phyloP scores from a whole-genome alignment of 2,329 filamentous ascomycete species.

The Arthroderma sp. region DNA sequence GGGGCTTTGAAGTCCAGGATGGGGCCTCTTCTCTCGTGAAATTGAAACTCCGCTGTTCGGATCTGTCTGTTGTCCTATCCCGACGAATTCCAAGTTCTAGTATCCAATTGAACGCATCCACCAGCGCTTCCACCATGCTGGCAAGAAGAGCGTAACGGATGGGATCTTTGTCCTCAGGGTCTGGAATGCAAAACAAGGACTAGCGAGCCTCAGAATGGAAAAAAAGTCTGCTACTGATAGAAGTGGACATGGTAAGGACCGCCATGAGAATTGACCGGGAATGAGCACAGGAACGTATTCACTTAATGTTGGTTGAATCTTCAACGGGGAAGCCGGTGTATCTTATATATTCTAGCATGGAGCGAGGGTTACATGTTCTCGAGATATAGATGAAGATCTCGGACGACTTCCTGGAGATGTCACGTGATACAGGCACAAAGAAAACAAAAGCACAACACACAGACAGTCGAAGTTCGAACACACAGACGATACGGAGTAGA shows the following conservation, averaged over 20 bases:
- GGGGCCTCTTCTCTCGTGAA: constrained; percentile 5
- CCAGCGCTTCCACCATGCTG: constrained; percentile 13
- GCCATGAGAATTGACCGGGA: no score
- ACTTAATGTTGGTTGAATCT: no score
- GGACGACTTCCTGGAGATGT: no score
- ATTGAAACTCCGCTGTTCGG: constrained; percentile 4
- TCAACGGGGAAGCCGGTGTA: constrained; percentile 44
- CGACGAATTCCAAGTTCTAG: constrained; percentile 12
- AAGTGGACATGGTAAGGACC: constrained; percentile 3
- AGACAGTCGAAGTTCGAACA: no score
- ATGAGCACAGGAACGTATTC: no score
- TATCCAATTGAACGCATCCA: constrained; percentile 15
- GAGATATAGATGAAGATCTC: no score
- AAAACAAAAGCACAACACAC: no score
- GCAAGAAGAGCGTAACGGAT: constrained; percentile 18
- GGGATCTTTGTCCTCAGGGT: constrained; percentile 17
- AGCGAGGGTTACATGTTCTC: no score
- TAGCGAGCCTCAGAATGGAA: constrained; percentile 15
- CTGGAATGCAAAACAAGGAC: constrained; percentile 13
- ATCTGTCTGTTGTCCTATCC: constrained; percentile 4
- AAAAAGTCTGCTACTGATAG: constrained; percentile 13
- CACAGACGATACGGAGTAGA: no score
- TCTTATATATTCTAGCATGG: constrained; percentile 10
- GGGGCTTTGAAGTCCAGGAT: constrained; percentile 3
- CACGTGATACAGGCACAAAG: no score